These are phyloP conservation scores for Tylopilus intermedius DNA, from an alignment of 768 basidiomycete species.

Conservation along the genomic window DNA sequence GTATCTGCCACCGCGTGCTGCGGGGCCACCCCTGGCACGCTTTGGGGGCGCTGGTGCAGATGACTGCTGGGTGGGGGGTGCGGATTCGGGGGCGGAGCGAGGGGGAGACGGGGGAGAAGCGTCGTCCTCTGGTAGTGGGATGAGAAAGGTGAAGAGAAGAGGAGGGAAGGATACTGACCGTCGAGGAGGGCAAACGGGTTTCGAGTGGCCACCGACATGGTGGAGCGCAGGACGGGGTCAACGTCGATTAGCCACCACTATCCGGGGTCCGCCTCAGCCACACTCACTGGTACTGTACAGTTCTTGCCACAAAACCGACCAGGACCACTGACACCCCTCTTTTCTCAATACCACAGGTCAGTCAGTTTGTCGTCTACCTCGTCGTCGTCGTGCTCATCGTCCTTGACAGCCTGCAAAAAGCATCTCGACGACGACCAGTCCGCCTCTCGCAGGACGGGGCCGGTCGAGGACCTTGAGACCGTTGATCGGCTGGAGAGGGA, in stretches of 20 bases:
- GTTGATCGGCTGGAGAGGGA: conserved; percentile 77
- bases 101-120: conserved; percentile 37
- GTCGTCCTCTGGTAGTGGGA: conserved; percentile 37
- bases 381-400: conserved; percentile 2
- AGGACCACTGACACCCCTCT: neutral
- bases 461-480: conserved; percentile 87
- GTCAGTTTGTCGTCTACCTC: neutral
- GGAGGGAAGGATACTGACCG: conserved; percentile 42
- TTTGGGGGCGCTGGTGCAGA: conserved; percentile 40
- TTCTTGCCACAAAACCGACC: conserved; percentile 29
- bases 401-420: conserved; percentile 61
- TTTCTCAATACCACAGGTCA: conserved; percentile 44
- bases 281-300: conserved; percentile 31
- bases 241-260: neutral
- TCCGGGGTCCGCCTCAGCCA: conserved; percentile 47
- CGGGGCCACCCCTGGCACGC: conserved; percentile 52
- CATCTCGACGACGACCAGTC: conserved; percentile 84
- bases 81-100: conserved; percentile 26
- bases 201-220: conserved; percentile 86
- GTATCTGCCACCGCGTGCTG: conserved; percentile 65
- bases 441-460: conserved; percentile 62
- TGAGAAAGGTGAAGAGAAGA: neutral
- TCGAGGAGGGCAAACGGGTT: conserved; percentile 83
- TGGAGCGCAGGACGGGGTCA: conserved; percentile 8
- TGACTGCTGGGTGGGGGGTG: conserved; percentile 29